Percentiles rank a stretch among this genome's conserved stretches.
Evolutionary conservation across 768 basidiomycete genomes (phyloP).

Genomic region (Lactifluus subvellereus): DNA sequence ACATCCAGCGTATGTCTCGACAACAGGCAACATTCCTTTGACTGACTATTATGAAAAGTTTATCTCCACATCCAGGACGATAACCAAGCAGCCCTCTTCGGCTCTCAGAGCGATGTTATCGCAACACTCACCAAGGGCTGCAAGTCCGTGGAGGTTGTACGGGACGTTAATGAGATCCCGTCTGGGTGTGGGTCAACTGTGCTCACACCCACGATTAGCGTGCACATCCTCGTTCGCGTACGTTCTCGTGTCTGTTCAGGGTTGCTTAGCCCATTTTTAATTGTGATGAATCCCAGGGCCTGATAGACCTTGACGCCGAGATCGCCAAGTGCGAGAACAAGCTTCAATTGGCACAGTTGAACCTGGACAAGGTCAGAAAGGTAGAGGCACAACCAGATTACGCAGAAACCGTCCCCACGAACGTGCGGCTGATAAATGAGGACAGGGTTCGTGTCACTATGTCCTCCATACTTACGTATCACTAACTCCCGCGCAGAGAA

Average conservation of each 20-base stretch:
- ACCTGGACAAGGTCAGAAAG: constrained; percentile 73
- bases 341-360: constrained; percentile 60
- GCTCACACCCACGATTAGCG: constrained; percentile 65
- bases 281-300: constrained; percentile 48
- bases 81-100: constrained; percentile 59
- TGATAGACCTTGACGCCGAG: constrained; percentile 84
- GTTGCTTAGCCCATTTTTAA: neutral
- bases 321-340: constrained; percentile 90
- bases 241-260: constrained; percentile 25
- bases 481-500: constrained; percentile 42
- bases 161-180: constrained; percentile 62
- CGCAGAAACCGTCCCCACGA: constrained; percentile 69
- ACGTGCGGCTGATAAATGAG: constrained; percentile 64
- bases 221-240: constrained; percentile 84
- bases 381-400: constrained; percentile 70
- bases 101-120: constrained; percentile 70
- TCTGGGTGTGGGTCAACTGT: constrained; percentile 83
- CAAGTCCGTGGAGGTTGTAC: constrained; percentile 66
- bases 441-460: constrained; percentile 61
- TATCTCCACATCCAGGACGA: constrained; percentile 68
- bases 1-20: constrained; percentile 63
- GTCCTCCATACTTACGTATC: neutral
- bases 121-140: constrained; percentile 83
- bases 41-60: constrained; percentile 40
- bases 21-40: neutral